A percentile compares a stretch with the other conserved stretches of the same genome.
Conservation (phyloP, 495 filamentous ascomycete species). For the Hypoxylon crocopeplum region DNA sequence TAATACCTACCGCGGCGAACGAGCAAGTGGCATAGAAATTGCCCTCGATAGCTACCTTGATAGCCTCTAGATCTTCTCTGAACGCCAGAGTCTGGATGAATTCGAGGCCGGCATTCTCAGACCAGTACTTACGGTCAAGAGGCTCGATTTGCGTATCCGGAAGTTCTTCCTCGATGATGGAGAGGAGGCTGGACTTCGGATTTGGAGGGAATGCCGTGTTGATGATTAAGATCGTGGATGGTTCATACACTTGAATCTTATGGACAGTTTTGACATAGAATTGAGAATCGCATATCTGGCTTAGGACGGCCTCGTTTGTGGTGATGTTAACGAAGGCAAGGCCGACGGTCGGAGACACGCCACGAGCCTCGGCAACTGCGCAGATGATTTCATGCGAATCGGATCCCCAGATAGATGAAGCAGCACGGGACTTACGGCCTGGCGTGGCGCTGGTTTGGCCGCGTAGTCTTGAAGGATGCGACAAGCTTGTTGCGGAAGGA, state of each 20-base stretch:
- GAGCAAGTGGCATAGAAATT: slow-evolving; percentile 93
- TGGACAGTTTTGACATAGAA: slow-evolving; percentile 84
- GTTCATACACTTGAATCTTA: slow-evolving; percentile 80
- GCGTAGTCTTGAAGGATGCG: slow-evolving; percentile 24
- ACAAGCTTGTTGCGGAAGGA: slow-evolving; percentile 33
- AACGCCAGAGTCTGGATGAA: slow-evolving; percentile 82
- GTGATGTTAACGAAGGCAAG: slow-evolving; percentile 88
- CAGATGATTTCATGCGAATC: slow-evolving; percentile 80
- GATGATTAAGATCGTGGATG: slow-evolving; percentile 76
- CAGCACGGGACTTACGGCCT: slow-evolving; percentile 69
- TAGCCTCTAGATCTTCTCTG: slow-evolving; percentile 74
- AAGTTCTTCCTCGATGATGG: slow-evolving; percentile 75
- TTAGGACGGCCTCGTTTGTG: slow-evolving; percentile 80
- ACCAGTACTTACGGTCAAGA: slow-evolving; percentile 86
- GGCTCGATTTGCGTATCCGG: slow-evolving; percentile 62
- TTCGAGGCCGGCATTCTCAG: slow-evolving; percentile 79
- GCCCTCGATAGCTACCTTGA: slow-evolving; percentile 76
- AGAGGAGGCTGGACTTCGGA: slow-evolving; percentile 75
- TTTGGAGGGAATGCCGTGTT: slow-evolving; percentile 66
- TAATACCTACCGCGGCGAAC: slow-evolving; percentile 76
- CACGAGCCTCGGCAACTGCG: slow-evolving; percentile 88
- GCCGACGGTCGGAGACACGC: slow-evolving; percentile 85
- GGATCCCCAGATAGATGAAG: slow-evolving; percentile 64
- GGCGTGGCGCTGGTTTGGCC: slow-evolving; percentile 36
- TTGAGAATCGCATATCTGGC: slow-evolving; percentile 89